These are phyloP conservation scores for Mycena leptocephala DNA, from an alignment of 768 basidiomycete genomes.

Conservation along the genomic window DNA sequence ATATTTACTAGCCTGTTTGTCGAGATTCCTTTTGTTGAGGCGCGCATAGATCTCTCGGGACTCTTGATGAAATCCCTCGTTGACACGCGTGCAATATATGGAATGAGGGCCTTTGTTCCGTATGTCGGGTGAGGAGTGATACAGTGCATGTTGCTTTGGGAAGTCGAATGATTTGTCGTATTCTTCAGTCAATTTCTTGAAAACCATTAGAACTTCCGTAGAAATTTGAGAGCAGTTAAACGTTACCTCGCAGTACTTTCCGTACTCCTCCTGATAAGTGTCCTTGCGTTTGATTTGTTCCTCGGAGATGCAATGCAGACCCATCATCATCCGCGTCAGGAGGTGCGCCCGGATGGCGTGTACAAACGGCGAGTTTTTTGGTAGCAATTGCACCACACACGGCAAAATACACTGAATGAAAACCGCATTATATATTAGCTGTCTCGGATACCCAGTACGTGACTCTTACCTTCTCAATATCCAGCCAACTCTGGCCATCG, in stretches of 20 bases:
- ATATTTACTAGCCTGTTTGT: neutral
- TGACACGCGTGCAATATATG: slow-evolving; percentile 28
- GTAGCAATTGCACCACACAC: slow-evolving; percentile 24
- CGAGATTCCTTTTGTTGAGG: slow-evolving; percentile 18
- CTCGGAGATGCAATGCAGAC: slow-evolving; percentile 24
- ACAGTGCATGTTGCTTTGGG: slow-evolving; percentile 23
- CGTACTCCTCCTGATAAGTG: slow-evolving; percentile 9
- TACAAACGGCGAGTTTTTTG: slow-evolving; percentile 11
- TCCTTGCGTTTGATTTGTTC: slow-evolving; percentile 21
- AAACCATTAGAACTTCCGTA: neutral
- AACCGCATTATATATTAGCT: neutral
- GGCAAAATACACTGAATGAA: slow-evolving; percentile 22
- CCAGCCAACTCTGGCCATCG: slow-evolving; percentile 29
- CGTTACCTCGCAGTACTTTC: neutral
- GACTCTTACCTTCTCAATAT: slow-evolving; percentile 31
- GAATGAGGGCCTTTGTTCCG: slow-evolving; percentile 14
- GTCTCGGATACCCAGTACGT: neutral
- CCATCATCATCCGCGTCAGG: slow-evolving; percentile 23
- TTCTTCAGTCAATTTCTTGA: slow-evolving; percentile 12
- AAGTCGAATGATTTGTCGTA: slow-evolving; percentile 21
- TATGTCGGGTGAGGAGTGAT: slow-evolving; percentile 19
- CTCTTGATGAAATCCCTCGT: slow-evolving; percentile 29
- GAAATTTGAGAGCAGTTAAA: neutral
- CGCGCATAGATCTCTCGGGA: slow-evolving; percentile 10
- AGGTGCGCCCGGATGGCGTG: slow-evolving; percentile 27